Evolutionary conservation across 768 basidiomycete genomes (phyloP), one percentile per base, ranked within the genome.

Genomic region (Panellus pusillus): DNA sequence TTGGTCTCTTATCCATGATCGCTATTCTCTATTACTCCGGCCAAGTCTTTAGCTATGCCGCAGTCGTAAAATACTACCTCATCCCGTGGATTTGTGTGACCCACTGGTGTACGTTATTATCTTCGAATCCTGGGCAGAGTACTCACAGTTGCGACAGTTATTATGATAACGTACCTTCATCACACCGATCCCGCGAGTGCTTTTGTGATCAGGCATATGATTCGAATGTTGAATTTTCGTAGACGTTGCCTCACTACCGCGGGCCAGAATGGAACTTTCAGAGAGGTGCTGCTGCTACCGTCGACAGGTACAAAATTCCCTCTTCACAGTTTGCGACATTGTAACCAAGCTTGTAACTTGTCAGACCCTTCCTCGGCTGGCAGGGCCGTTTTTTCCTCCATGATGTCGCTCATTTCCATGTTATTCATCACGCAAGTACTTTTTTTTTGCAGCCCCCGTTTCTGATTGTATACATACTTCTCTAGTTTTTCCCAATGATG

Each of bases 331-430:
- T 28, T 15, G 7, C 48, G 11, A 2, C 9, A 29, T 31, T 39
- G 13, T 11, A 40, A 18, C 9, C 28, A 18, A 31, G 9, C 19
- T 31, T 17, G n/a, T 2, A 8, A 19, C 4, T 11, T 9, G 7
- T 1, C 13, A 49, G 78, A 35, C 61, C 71, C 40, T 72, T 79
- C 58, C 64, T 79, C 20, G 78, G 78, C 17, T 75, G 74, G 73
- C 69, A 73, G 61, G 78, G 78, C 15, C 67, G 75, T 5, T 78
- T 78, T 63, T 79, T 79, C 68, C 66, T 79, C 18, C 77, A 78
- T 58, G 76, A 78, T 58, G 73, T 85, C 29, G 79, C 81, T 3
- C 83, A 84, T 63, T 82, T 71, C 63, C 84, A 86, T 64, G 82
- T 83, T 52, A 70, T 83, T 40, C 83, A 84, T 62, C 83, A 84